These are phyloP conservation scores for Schizochytrium sp. DNA, from an alignment of 108 stramenopile species.

Conservation along the genomic window DNA sequence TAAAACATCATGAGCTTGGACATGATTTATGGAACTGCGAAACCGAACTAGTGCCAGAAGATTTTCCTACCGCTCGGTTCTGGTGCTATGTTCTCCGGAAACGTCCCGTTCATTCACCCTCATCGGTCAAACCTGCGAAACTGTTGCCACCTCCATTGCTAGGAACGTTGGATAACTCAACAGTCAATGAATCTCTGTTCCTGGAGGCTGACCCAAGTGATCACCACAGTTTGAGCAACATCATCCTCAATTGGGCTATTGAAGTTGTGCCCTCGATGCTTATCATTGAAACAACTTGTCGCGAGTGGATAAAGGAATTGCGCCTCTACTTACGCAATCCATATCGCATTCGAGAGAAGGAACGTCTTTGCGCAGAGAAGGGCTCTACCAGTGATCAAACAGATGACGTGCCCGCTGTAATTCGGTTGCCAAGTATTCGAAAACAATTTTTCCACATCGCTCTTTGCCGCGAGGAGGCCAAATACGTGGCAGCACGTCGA, in stretches of 20 bases:
- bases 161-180: too few relatives aligned
- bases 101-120: background rate
- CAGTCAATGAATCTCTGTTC: too few relatives aligned
- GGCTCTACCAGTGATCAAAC: background rate
- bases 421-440: background rate
- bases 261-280: background rate
- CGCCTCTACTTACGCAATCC: background rate
- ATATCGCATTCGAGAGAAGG: background rate
- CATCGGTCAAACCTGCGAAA: background rate
- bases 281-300: background rate
- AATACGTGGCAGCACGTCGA: background rate
- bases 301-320: background rate
- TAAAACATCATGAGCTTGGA: background rate
- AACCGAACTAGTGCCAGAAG: background rate
- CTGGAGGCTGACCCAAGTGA: background rate
- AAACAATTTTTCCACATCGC: background rate
- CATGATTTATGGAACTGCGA: conserved; percentile 11
- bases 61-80: background rate
- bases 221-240: background rate
- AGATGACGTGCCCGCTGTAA: background rate
- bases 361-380: background rate
- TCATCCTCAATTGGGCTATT: background rate
- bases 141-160: background rate
- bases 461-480: background rate
- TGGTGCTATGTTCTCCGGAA: conserved; percentile 10